Conservation (phyloP, 2,329 filamentous ascomycete species). For the Cladophialophora yegresii region DNA sequence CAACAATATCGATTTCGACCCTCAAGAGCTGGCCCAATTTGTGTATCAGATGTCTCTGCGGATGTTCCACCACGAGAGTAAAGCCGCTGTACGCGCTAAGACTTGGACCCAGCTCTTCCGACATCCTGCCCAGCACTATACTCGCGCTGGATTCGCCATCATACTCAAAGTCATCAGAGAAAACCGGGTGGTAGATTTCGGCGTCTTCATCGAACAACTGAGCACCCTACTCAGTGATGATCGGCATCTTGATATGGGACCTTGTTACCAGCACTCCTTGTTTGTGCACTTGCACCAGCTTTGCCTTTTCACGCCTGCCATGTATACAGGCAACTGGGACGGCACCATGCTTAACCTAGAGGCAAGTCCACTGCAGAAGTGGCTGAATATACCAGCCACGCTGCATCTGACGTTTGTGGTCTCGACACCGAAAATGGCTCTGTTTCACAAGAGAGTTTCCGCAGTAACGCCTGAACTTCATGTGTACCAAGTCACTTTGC, state of each 20-base stretch:
- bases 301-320: not conserved
- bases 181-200: not conserved
- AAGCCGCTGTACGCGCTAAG: slow-evolving; percentile 16
- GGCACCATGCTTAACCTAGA: not conserved
- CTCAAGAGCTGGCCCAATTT: slow-evolving; percentile 26
- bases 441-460: not conserved
- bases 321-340: not conserved
- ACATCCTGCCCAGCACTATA: not conserved
- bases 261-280: not conserved
- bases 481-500: not conserved
- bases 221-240: not conserved
- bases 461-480: not conserved
- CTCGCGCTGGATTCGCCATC: not conserved
- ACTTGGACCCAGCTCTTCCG: not conserved
- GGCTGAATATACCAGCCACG: not conserved
- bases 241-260: not conserved
- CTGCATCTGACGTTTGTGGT: not conserved
- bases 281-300: not conserved
- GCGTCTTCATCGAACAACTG: not conserved
- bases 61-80: slow-evolving; percentile 51
- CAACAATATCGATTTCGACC: slow-evolving; percentile 1
- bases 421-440: not conserved
- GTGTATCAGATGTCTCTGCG: slow-evolving; percentile 49
- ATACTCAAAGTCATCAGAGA: not conserved
- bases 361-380: not conserved